Base-by-base conservation (phyloP, 352 stramenopile genomes). In the Phytopythium montanum region DNA sequence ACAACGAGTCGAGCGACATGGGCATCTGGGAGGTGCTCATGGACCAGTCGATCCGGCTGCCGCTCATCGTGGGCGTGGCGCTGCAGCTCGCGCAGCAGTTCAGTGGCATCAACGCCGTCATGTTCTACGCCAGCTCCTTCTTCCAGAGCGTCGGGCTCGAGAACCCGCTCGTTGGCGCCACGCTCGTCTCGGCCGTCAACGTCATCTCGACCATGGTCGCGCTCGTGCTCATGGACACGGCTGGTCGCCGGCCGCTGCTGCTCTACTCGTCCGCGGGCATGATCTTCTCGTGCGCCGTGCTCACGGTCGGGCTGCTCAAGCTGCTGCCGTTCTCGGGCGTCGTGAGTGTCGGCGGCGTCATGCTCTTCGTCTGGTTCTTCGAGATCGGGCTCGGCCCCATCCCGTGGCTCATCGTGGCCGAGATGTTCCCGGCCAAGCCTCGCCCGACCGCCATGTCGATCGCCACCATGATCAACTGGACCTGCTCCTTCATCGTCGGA, bases 371-470 rank as follows among this genome's bases (percentile, higher is more conserved):
- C 39, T 90, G 81, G 79, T 90, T 83, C 64, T 85, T 85, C 45
- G 76, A 85, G 56, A 85, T 86, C 52, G 76, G 76, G 14, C 56
- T 86, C 8, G 95, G 95, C 10, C 94, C 96, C 12, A 98, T 99
- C 60, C 94, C 95, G 44, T 98, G 94, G 95, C 70, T 98, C 26
- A 98, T 99, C 64, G 92, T 98, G 9, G 92, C 92, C n/a, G 95
- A 99, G 71, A 98, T 98, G 90, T 98, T 98, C 75, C 86, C 94
- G 51, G 79, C 88, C 16, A 97, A 97, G 69, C 96, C 97, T 52
- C 90, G 97, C 46, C 85, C 88, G 39, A 88, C 82, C 3, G 84
- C 85, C 56, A 97, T 97, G 89, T 92, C 79, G 41, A 80, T 95
- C 56, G 94, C 84, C 26, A 97, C 76, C 53, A 95, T 98, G 81